Evolutionary conservation across 192 early-diverging fungal species (phyloP).

Genomic region (Linderina pennispora): DNA sequence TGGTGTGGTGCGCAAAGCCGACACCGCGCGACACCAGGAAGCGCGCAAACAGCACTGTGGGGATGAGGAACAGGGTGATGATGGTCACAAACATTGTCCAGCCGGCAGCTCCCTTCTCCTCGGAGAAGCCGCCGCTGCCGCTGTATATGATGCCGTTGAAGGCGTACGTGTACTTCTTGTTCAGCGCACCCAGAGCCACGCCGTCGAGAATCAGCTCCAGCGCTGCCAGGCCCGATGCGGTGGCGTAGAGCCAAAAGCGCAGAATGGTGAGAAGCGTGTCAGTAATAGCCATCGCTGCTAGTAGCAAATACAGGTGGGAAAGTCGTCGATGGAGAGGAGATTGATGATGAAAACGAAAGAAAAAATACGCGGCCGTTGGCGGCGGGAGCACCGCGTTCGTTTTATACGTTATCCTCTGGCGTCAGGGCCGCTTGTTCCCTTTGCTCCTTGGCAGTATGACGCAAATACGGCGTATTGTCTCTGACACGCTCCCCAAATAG

Average conservation of each 20-base stretch:
- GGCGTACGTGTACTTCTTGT: not conserved
- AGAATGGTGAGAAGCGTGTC: conserved; percentile 8
- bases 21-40: conserved; percentile 10
- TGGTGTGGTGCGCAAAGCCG: conserved; percentile 4
- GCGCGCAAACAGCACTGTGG: conserved; percentile 16
- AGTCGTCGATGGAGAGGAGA: not conserved
- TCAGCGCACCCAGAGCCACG: conserved; percentile 21
- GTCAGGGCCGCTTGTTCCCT: too few relatives aligned
- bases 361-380: too few relatives aligned
- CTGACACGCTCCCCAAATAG: too few relatives aligned
- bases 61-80: conserved; percentile 16
- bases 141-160: not conserved
- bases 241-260: conserved; percentile 32
- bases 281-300: conserved; percentile 3
- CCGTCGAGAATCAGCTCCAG: conserved; percentile 36
- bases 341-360: too few relatives aligned
- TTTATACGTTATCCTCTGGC: too few relatives aligned
- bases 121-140: too few relatives aligned
- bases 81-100: conserved; percentile 43
- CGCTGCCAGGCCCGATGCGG: conserved; percentile 13
- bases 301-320: not conserved
- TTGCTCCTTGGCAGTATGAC: too few relatives aligned
- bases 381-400: too few relatives aligned
- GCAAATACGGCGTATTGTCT: too few relatives aligned
- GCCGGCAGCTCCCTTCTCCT: conserved; percentile 20